These are phyloP conservation scores for Hemileia vastatrix DNA, from an alignment of 1,284 basidiomycete genomes.

Conservation along the genomic window DNA sequence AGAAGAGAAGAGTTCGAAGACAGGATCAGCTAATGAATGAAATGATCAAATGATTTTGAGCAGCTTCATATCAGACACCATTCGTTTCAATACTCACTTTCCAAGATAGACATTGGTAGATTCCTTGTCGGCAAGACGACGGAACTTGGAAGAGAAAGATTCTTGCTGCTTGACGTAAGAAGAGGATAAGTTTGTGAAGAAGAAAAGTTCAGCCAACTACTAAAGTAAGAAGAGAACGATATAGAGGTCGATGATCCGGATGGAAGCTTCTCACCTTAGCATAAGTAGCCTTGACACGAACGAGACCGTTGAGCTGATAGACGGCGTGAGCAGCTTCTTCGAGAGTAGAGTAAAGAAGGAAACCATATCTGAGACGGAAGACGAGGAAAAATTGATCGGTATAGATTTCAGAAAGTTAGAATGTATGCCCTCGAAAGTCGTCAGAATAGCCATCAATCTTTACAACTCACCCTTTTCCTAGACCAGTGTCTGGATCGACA, in stretches of 20 bases:
- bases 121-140: too few species aligned
- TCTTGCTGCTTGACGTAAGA: too few species aligned
- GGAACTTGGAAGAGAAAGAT: too few species aligned
- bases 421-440: too few species aligned
- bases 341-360: constrained; percentile 33
- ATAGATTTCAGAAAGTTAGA: too few species aligned
- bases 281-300: constrained; percentile 29
- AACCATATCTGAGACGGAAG: constrained; percentile 24
- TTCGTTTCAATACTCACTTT: constrained; percentile 23
- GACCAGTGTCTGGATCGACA: constrained; percentile 32
- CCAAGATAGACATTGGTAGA: constrained; percentile 37
- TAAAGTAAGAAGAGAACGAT: too few species aligned
- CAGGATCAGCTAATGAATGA: too few species aligned
- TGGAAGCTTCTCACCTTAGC: constrained; percentile 27
- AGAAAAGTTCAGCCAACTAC: not conserved
- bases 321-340: constrained; percentile 32
- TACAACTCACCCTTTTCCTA: constrained; percentile 30
- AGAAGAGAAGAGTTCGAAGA: not conserved
- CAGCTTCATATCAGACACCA: not conserved
- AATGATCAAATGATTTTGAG: not conserved
- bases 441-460: not conserved
- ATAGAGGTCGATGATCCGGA: too few species aligned
- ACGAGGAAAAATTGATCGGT: not conserved
- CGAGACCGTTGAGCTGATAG: constrained; percentile 29
- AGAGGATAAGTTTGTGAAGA: too few species aligned